Conservation (phyloP, 257 asterid genomes). For the Lycium ferocissimum region DNA sequence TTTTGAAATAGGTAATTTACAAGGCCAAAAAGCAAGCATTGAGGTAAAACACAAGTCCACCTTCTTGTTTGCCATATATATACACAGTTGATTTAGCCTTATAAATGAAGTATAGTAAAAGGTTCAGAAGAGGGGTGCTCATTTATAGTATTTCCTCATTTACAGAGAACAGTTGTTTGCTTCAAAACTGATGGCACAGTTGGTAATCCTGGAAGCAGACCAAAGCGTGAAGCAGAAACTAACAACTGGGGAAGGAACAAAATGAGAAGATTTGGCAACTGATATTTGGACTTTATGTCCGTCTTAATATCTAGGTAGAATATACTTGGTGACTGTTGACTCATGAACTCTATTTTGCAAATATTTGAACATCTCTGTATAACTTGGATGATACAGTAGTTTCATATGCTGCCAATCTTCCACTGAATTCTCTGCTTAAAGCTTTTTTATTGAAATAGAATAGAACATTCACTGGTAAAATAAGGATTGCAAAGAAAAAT, state of each 20-base stretch:
- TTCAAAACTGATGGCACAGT: slow-evolving; percentile 21
- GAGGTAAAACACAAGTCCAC: slow-evolving; percentile 25
- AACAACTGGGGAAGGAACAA: slow-evolving; percentile 31
- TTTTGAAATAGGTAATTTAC: slow-evolving; percentile 11
- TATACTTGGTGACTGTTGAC: neutral
- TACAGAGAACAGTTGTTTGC: slow-evolving; percentile 31
- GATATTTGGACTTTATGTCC: neutral
- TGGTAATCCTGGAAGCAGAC: neutral
- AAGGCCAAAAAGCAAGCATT: slow-evolving; percentile 28
- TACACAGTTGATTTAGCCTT: neutral
- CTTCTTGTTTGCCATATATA: neutral
- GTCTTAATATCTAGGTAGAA: neutral
- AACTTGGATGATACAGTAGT: neutral
- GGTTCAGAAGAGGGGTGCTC: neutral
- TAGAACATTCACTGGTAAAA: neutral
- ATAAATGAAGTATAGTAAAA: neutral
- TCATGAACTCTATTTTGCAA: neutral
- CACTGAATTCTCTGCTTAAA: neutral
- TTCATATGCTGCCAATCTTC: neutral
- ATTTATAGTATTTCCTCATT: neutral
- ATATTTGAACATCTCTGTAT: neutral
- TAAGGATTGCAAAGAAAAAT: neutral
- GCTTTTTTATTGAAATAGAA: neutral
- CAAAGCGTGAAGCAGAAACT: slow-evolving; percentile 32
- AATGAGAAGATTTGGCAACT: slow-evolving; percentile 16